Evolutionary conservation across 2,329 filamentous ascomycete genomes (phyloP).

Genomic region (Beauveria brongniartii): DNA sequence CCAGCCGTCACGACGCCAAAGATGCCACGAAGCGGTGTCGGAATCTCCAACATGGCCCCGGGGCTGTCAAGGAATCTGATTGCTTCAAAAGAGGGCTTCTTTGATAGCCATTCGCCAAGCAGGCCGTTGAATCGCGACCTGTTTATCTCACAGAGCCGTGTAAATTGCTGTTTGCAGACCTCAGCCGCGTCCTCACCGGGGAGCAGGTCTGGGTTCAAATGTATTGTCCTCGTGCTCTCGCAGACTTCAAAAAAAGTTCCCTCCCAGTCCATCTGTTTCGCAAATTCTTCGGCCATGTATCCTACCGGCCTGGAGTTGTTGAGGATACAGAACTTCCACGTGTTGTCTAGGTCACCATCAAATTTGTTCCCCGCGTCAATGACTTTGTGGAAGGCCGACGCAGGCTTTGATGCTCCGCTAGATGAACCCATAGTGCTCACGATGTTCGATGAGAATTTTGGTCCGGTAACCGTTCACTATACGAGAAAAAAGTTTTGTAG

Average conservation of each 20-base stretch:
- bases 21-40: slow-evolving; percentile 25
- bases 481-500: not conserved
- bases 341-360: slow-evolving; percentile 13
- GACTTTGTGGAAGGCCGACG: slow-evolving; percentile 16
- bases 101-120: slow-evolving; percentile 21
- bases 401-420: too few species aligned
- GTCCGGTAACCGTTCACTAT: not conserved
- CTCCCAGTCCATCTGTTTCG: slow-evolving; percentile 16
- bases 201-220: slow-evolving; percentile 15
- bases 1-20: slow-evolving; percentile 29
- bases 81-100: slow-evolving; percentile 18
- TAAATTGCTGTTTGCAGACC: slow-evolving; percentile 17
- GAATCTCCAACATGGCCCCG: slow-evolving; percentile 20
- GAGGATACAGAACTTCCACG: slow-evolving; percentile 19
- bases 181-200: slow-evolving; percentile 12
- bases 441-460: not conserved
- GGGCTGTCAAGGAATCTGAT: slow-evolving; percentile 19
- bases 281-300: slow-evolving; percentile 19
- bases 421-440: not conserved
- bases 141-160: slow-evolving; percentile 21
- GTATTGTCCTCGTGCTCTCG: slow-evolving; percentile 13
- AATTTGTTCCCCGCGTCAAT: slow-evolving; percentile 21
- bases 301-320: slow-evolving; percentile 17
- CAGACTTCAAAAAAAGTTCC: slow-evolving; percentile 14
- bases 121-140: slow-evolving; percentile 18